These are phyloP conservation scores for Pyrenochaeta sp. DNA, from an alignment of 2,329 filamentous ascomycete genomes.

Conservation along the genomic window DNA sequence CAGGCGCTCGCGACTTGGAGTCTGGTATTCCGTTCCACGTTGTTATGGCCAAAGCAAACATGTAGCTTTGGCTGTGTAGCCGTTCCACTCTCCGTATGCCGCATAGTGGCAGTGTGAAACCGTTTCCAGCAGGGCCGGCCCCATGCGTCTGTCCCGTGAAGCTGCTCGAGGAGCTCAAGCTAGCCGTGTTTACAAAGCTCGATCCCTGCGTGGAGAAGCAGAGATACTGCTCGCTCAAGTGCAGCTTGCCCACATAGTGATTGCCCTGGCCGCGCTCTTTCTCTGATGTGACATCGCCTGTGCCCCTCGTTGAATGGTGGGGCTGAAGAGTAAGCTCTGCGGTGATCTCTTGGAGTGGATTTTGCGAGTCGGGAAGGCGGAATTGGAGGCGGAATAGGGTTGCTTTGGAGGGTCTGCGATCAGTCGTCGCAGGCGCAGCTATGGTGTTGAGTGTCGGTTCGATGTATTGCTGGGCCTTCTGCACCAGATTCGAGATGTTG, in stretches of 20 bases:
- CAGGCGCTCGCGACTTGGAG: conserved; percentile 56
- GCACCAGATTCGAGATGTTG: conserved; percentile 80
- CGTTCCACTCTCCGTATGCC: conserved; percentile 91
- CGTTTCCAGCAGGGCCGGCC: conserved; percentile 90
- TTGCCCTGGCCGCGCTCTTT: conserved; percentile 76
- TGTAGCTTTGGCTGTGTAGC: conserved; percentile 88
- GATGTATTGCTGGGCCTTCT: conserved; percentile 95
- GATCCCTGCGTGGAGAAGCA: conserved; percentile 96
- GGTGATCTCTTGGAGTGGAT: conserved; percentile 93
- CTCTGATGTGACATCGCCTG: conserved; percentile 55
- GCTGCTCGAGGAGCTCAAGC: conserved; percentile 77
- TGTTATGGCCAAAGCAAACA: conserved; percentile 92
- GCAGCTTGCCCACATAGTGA: conserved; percentile 90
- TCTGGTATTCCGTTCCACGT: conserved; percentile 80
- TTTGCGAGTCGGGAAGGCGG: conserved; percentile 89
- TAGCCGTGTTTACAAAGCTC: conserved; percentile 84
- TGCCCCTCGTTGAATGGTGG: conserved; percentile 65
- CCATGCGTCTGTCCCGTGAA: conserved; percentile 95
- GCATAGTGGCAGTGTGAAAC: conserved; percentile 92
- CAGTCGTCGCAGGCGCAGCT: conserved; percentile 70
- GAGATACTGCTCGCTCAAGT: conserved; percentile 92
- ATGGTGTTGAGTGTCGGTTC: conserved; percentile 78
- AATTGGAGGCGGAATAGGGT: conserved; percentile 96
- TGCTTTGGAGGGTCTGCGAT: conserved; percentile 87
- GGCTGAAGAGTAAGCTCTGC: conserved; percentile 88